Base-by-base conservation (phyloP, 768 basidiomycete species). In the Tricholoma furcatifolium region DNA sequence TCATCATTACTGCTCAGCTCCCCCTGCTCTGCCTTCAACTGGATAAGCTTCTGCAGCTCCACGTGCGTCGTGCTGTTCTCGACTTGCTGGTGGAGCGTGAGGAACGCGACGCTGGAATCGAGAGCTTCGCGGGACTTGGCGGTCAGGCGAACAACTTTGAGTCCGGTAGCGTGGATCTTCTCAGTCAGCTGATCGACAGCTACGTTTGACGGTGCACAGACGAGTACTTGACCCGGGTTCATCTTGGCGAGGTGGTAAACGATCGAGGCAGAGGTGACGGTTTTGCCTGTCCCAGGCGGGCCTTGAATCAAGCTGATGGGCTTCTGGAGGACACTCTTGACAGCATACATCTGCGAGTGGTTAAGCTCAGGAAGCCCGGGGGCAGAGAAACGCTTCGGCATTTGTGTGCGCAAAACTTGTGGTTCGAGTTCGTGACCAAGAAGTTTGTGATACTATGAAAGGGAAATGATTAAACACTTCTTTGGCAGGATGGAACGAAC, bases 311-410 rank as follows among this genome's bases (percentile, higher is more conserved):
- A 79, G 63, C 92, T 94, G 55, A 99, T 81, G 18, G 97, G 97
- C 71, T 98, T 98, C 70, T 99, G 97, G 11, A 99, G 76, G 6
- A 99, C 96, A 61, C 93, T 95, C 77, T 98, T 99, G 66, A 99
- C 97, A 2, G 97, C 97, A 71, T 93, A 96, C 93, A 99, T 98
- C 69, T 99, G 97, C 18, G 96, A 98, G 65, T 98, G 96, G 65
- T 99, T 99, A 65, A 99, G 85, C 67, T 99, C 97, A 3, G 97
- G 97, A 35, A 99, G 84, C 23, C 93, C 93, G 9, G 95, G 96
- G 0, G 97, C 97, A 2, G 96, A 98, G 67, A 98, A 97, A 34
- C 91, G 85, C 70, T 97, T 96, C 2, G 94, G 93, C 93, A 97
- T 95, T 67, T 94, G 90, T 1, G 90, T 92, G 24, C 87, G 82